phyloP scores from a whole-genome alignment of 2,329 filamentous ascomycete species.

The Venturia aucupariae region DNA sequence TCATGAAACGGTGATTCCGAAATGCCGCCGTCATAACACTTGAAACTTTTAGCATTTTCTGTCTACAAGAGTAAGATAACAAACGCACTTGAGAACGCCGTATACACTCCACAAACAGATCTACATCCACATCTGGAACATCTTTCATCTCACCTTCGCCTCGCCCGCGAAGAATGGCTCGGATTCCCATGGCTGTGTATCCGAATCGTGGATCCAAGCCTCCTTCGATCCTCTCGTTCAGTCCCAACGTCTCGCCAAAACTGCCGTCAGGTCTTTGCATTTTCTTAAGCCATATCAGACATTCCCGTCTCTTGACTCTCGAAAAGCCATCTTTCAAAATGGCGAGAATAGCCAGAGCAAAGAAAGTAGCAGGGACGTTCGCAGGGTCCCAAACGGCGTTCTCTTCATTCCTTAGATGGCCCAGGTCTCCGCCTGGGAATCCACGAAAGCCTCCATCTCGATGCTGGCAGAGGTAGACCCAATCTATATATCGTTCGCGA shows the following conservation, averaged over 20 bases:
- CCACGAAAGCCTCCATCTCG: slow-evolving; percentile 81
- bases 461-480: slow-evolving; percentile 83
- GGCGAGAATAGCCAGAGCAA: slow-evolving; percentile 68
- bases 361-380: slow-evolving; percentile 81
- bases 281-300: slow-evolving; percentile 62
- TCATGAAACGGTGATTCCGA: slow-evolving; percentile 71
- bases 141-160: slow-evolving; percentile 44
- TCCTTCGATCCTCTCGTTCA: slow-evolving; percentile 55
- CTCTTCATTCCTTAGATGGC: slow-evolving; percentile 37
- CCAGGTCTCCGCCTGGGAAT: slow-evolving; percentile 59
- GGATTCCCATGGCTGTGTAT: slow-evolving; percentile 70
- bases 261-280: slow-evolving; percentile 80
- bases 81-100: slow-evolving; percentile 43
- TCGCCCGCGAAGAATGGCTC: slow-evolving; percentile 69
- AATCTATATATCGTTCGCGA: slow-evolving; percentile 51
- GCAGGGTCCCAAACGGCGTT: slow-evolving; percentile 60
- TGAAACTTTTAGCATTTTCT: slow-evolving; percentile 26
- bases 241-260: slow-evolving; percentile 73
- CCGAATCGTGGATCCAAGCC: slow-evolving; percentile 81
- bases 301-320: slow-evolving; percentile 57
- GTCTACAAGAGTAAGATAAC: background rate
- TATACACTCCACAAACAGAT: slow-evolving; percentile 61
- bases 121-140: slow-evolving; percentile 65
- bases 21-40: slow-evolving; percentile 76
- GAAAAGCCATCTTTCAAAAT: slow-evolving; percentile 51